Conservation (phyloP, 495 filamentous ascomycete species). For the Penicillium cataractarum region DNA sequence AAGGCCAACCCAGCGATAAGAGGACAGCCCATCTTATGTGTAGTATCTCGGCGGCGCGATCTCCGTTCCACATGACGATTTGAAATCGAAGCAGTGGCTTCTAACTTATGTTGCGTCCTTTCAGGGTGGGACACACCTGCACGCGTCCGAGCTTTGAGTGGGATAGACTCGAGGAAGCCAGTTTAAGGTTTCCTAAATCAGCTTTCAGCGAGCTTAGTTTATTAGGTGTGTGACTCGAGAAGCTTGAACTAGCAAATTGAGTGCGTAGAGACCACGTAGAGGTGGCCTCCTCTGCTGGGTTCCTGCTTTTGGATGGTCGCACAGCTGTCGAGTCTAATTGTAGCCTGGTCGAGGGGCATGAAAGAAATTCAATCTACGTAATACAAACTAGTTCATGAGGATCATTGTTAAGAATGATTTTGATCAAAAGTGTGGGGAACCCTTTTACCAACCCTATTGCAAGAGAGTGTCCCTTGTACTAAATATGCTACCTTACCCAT, state of each 20-base stretch:
- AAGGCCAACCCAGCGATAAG: not conserved
- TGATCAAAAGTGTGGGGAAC: no score
- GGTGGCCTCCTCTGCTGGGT: no score
- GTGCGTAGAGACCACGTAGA: no score
- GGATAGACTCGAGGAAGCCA: not conserved
- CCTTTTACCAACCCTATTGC: no score
- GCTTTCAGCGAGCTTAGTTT: not conserved
- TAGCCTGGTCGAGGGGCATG: no score
- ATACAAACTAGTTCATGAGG: no score
- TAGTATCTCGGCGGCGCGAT: not conserved
- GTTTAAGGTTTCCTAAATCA: not conserved
- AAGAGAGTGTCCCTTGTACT: not conserved
- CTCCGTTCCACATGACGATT: conserved; percentile 15
- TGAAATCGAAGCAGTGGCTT: not conserved
- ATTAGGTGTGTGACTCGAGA: not conserved
- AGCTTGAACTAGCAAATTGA: no score
- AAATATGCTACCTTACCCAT: not conserved
- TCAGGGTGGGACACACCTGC: conserved; percentile 5
- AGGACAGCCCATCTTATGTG: not conserved
- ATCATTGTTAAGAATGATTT: no score
- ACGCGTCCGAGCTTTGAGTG: conserved; percentile 1
- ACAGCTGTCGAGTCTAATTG: no score
- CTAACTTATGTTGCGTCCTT: not conserved
- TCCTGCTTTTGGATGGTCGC: no score
- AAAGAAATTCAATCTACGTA: no score